phyloP scores from a whole-genome alignment of 2,329 filamentous ascomycete species.

The Colletotrichum higginsianum region DNA sequence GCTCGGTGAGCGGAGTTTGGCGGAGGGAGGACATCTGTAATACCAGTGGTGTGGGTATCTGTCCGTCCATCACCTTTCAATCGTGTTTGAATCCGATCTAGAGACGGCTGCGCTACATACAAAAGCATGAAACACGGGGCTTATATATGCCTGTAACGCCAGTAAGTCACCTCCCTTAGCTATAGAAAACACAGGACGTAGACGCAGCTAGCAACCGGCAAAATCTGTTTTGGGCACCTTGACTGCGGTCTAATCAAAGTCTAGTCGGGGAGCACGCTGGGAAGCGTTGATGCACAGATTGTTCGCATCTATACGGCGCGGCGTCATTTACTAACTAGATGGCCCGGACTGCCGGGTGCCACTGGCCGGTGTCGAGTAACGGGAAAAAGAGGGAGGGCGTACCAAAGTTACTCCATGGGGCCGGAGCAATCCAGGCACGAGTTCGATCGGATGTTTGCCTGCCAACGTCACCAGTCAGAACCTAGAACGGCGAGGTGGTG shows the following conservation, averaged over 20 bases:
- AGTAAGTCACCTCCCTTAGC: not conserved
- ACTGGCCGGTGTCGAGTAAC: not conserved
- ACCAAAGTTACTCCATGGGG: not conserved
- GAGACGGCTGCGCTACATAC: not conserved
- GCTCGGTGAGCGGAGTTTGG: not conserved
- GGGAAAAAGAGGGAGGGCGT: not conserved
- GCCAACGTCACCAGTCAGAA: slow-evolving; percentile 21
- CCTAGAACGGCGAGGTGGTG: not conserved
- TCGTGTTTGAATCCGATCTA: not conserved
- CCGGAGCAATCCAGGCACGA: not conserved
- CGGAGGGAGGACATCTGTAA: not conserved
- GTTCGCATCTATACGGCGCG: not conserved
- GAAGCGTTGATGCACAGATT: not conserved
- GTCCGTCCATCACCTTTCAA: not conserved
- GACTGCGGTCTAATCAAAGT: no score
- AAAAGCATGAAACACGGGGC: no score
- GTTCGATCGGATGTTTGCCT: slow-evolving; percentile 14
- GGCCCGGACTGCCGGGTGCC: not conserved
- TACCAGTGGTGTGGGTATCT: not conserved
- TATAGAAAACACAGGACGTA: not conserved
- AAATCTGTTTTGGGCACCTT: not conserved
- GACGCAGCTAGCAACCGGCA: not conserved
- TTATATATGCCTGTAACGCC: not conserved
- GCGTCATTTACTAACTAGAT: not conserved
- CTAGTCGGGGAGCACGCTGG: not conserved